Conservation (phyloP, 306 rosid genomes). For the Rosa rugosa region DNA sequence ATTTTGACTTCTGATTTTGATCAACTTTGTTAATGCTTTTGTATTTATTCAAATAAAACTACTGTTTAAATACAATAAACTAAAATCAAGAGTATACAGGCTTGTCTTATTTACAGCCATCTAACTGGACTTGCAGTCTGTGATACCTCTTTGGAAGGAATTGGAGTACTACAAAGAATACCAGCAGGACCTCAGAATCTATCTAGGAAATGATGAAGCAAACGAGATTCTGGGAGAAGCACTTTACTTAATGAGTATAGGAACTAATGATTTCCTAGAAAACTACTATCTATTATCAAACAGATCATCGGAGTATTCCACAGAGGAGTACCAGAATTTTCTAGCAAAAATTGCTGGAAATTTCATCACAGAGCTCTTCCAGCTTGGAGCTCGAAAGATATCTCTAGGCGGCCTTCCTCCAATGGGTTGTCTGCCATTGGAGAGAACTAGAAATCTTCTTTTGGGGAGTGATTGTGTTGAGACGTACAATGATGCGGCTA, state of each 20-base stretch:
- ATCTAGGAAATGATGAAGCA: slow-evolving; percentile 45
- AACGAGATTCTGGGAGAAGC: slow-evolving; percentile 44
- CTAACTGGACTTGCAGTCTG: slow-evolving; percentile 38
- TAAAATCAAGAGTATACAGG: neutral
- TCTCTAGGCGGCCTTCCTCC: slow-evolving; percentile 53
- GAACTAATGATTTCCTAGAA: slow-evolving; percentile 66
- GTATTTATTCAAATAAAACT: too few species aligned
- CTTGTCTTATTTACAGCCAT: slow-evolving; percentile 1
- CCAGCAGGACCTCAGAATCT: slow-evolving; percentile 40
- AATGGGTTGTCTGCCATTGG: slow-evolving; percentile 66
- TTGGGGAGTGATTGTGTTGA: slow-evolving; percentile 38
- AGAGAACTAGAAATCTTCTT: slow-evolving; percentile 39
- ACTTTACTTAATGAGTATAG: slow-evolving; percentile 45
- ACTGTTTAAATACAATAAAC: neutral
- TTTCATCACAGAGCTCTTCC: slow-evolving; percentile 36
- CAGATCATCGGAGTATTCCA: slow-evolving; percentile 41
- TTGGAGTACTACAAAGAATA: slow-evolving; percentile 51
- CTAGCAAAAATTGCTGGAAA: slow-evolving; percentile 35
- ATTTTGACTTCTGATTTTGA: neutral
- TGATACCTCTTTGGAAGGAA: slow-evolving; percentile 63
- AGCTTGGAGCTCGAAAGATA: slow-evolving; percentile 48
- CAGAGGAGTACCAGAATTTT: slow-evolving; percentile 46
- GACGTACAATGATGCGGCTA: slow-evolving; percentile 39
- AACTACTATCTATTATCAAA: slow-evolving; percentile 40
- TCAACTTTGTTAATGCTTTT: neutral